Evolutionary conservation across 768 basidiomycete genomes (phyloP).

Genomic region (Polyporus arcularius): DNA sequence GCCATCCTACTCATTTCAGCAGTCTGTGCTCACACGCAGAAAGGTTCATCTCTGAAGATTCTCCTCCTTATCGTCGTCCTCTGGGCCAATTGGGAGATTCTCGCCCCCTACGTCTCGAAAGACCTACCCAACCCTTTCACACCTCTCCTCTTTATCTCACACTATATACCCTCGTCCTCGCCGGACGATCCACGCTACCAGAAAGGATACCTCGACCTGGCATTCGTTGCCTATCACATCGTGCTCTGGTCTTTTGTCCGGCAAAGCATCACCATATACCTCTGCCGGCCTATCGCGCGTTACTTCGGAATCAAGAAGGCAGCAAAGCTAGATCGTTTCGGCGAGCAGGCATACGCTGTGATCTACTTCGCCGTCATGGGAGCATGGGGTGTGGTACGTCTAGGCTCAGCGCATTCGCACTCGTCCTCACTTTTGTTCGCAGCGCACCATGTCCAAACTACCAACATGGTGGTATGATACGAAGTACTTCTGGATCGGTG

Average conservation of each 20-base stretch:
- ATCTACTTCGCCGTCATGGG: slow-evolving; percentile 77
- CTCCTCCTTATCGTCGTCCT: slow-evolving; percentile 61
- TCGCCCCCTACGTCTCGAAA: slow-evolving; percentile 48
- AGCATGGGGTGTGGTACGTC: slow-evolving; percentile 75
- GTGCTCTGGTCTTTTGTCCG: slow-evolving; percentile 89
- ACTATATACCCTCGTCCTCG: slow-evolving; percentile 53
- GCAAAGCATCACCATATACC: slow-evolving; percentile 65
- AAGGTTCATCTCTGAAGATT: slow-evolving; percentile 68
- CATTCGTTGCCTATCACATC: slow-evolving; percentile 82
- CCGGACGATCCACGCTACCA: slow-evolving; percentile 61
- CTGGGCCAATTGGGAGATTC: slow-evolving; percentile 64
- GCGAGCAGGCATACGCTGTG: slow-evolving; percentile 88
- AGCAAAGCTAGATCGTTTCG: slow-evolving; percentile 79
- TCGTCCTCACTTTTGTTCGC: neutral
- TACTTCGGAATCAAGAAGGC: slow-evolving; percentile 68
- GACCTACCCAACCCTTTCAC: slow-evolving; percentile 71
- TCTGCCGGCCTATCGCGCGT: slow-evolving; percentile 68
- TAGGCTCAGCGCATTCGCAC: neutral
- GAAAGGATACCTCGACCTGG: slow-evolving; percentile 74
- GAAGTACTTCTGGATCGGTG: slow-evolving; percentile 82
- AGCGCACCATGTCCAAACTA: slow-evolving; percentile 82
- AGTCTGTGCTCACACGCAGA: neutral
- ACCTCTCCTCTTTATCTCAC: slow-evolving; percentile 69
- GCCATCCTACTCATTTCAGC: neutral
- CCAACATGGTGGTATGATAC: slow-evolving; percentile 89